Evolutionary conservation across 2,329 filamentous ascomycete species (phyloP).

Genomic region (Colletotrichum musae): DNA sequence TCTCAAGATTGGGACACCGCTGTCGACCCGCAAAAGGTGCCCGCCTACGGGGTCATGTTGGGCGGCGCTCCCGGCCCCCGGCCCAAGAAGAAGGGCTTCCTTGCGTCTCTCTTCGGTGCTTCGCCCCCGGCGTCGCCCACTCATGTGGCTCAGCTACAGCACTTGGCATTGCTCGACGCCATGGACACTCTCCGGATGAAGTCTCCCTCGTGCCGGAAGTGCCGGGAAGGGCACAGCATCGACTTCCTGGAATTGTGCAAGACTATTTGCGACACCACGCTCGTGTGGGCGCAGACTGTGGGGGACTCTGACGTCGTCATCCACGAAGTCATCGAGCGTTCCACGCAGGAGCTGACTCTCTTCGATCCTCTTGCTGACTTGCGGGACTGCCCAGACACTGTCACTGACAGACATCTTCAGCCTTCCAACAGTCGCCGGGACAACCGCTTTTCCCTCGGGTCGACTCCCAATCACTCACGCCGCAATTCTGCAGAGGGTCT

Average conservation of each 20-base stretch:
- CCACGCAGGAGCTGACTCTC: conserved; percentile 1
- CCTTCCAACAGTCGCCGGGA: too few relatives aligned
- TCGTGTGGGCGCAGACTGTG: not conserved
- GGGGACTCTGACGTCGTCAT: conserved; percentile 11
- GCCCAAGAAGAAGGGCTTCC: conserved; percentile 1
- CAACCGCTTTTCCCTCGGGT: too few relatives aligned
- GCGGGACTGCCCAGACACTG: too few relatives aligned
- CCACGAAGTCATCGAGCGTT: not conserved
- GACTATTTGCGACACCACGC: conserved; percentile 1
- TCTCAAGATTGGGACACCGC: conserved; percentile 1
- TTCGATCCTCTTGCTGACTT: not conserved
- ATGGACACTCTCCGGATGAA: not conserved
- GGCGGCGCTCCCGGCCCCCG: not conserved
- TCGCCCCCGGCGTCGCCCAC: not conserved
- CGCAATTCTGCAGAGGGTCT: not conserved
- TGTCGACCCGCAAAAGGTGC: conserved; percentile 2
- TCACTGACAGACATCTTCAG: too few relatives aligned
- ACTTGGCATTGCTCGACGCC: not conserved
- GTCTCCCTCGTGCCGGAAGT: not conserved
- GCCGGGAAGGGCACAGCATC: not conserved
- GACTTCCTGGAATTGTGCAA: not conserved
- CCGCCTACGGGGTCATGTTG: not conserved
- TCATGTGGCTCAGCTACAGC: not conserved
- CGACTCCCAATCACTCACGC: not conserved
- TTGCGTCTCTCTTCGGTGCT: not conserved